A percentile compares a stretch with the other conserved stretches of the same genome.
These are phyloP conservation scores for Alternaria sp. DNA, from an alignment of 2,329 filamentous ascomycete species.

Conservation along the genomic window DNA sequence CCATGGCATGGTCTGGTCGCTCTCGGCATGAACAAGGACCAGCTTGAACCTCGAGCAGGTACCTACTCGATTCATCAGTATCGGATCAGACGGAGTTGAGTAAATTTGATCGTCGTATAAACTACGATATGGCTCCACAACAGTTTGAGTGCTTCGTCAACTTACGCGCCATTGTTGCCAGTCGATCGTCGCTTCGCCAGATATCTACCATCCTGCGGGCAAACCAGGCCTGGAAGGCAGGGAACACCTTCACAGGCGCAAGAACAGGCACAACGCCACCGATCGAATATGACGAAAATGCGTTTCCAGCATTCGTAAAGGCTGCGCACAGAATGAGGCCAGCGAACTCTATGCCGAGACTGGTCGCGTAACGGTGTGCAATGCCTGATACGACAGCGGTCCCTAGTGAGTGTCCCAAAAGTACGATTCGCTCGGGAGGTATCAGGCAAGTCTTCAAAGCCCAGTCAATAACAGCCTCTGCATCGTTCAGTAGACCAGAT, in stretches of 20 bases:
- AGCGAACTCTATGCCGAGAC: conserved; percentile 69
- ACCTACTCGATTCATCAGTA: conserved; percentile 11
- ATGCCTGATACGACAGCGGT: conserved; percentile 82
- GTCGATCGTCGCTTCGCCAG: conserved; percentile 75
- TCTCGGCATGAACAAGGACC: conserved; percentile 43
- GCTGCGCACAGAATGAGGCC: conserved; percentile 80
- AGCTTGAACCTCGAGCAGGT: conserved; percentile 30
- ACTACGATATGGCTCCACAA: neutral
- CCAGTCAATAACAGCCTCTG: conserved; percentile 75
- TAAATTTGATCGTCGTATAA: neutral
- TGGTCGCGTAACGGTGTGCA: conserved; percentile 70
- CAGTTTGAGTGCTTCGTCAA: conserved; percentile 1
- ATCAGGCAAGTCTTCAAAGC: conserved; percentile 71
- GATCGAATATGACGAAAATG: conserved; percentile 79
- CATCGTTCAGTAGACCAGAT: conserved; percentile 79
- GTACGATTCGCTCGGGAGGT: conserved; percentile 73
- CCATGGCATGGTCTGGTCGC: conserved; percentile 46
- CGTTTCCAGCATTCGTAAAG: conserved; percentile 75
- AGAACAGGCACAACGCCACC: conserved; percentile 78
- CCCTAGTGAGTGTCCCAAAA: conserved; percentile 87
- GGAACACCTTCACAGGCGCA: conserved; percentile 72
- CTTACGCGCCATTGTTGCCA: conserved; percentile 62
- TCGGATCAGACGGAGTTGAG: neutral
- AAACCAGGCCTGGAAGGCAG: conserved; percentile 68
- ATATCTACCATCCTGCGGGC: conserved; percentile 72